Base-by-base conservation (phyloP, 495 filamentous ascomycete species). In the Platismatia glauca region DNA sequence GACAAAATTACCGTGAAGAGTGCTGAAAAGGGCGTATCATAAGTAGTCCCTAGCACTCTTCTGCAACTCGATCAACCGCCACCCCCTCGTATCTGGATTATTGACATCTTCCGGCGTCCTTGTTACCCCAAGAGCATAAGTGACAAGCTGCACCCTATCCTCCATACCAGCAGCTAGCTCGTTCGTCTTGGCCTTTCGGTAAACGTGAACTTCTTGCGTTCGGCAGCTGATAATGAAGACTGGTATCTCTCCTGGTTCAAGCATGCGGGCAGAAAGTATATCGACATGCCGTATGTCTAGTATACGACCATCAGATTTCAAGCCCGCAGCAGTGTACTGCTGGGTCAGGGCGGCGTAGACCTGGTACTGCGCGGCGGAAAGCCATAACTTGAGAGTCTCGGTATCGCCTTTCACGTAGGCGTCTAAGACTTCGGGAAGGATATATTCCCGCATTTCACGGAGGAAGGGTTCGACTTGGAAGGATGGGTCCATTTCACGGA, bases 141-240 rank as follows among this genome's bases (percentile, higher is more conserved):
- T 97, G 65, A 98, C 94, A 62, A 95, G 87, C 73, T 97, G 93
- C 37, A 98, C 94, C 76, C 89, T 92, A 75, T 98, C 94, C 73
- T 98, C 95, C 90, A 96, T 96, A 37, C 94, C 94, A n/a, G 94
- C 94, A 24, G 91, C 91, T 46, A 98, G 83, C 68, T 96, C 80
- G 61, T 83, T 83, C 0, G 89, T 88, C 80, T 98, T 97, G 43
- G 85, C 82, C 67, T 97, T 95, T 46, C 87, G 82, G 77, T 96
- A 98, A 20, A 96, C 92, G 72, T 98, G 94, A 11, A 97, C 91
- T 72, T 98, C 94, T 72, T 98, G 94, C n/a, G 94, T 96, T 41
- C 91, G 82, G 74, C 91, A 96, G 50, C 90, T 95, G 61, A 98
- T 85, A 69, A 98, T 95, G 70, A 98, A 98, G 20, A 98, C 93